Evolutionary conservation across 2,329 filamentous ascomycete genomes (phyloP), one percentile per base, ranked within the genome.

Genomic region (Colletotrichum ledebouriae): DNA sequence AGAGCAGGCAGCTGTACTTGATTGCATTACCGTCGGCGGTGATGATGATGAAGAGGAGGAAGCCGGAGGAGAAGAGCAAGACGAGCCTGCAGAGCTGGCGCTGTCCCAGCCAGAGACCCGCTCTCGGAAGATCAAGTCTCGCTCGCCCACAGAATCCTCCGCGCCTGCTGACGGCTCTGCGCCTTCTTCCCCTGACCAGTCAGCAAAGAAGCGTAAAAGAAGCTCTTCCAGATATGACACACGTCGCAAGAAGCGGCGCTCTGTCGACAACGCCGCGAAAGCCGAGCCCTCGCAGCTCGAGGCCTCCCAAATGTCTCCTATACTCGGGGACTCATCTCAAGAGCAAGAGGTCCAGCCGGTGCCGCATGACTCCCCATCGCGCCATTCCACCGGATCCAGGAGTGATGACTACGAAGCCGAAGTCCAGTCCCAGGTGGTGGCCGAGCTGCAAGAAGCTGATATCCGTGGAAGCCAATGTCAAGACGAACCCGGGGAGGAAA

Each of bases 391-490:
- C 7, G 64, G 25, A 20, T 67, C 64, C 9, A 34, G 29, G 17
- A 65, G 60, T 47, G 69, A 69, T 6, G 70, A 82, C 57, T 80
- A 79, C 17, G 80, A 82, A 44, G 80, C 81, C 55, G 81, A 82
- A 67, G 68, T 82, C 13, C 72, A 79, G 71, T 83, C 80, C 22
- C 81, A 83, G 65, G 73, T 82, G 25, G 76, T 79, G 20, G 76
- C 74, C 11, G 81, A 83, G 70, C 80, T 78, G n/a, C 73, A 76
- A 29, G 80, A 80, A 34, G 79, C 80, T 6, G 29, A 59, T 12
- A 41, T 11, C 78, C 79, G 10, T 74, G 77, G 41, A 22, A 76
- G 73, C 66, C 76, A 79, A 42, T 71, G 73, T 5, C 72, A 75
- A 56, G 72, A 12, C 72, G 13, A 29, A 20, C 52, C 71, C 39